Evolutionary conservation across 140 eudicot genomes (phyloP).

Genomic region (Ambrosia hybrid): DNA sequence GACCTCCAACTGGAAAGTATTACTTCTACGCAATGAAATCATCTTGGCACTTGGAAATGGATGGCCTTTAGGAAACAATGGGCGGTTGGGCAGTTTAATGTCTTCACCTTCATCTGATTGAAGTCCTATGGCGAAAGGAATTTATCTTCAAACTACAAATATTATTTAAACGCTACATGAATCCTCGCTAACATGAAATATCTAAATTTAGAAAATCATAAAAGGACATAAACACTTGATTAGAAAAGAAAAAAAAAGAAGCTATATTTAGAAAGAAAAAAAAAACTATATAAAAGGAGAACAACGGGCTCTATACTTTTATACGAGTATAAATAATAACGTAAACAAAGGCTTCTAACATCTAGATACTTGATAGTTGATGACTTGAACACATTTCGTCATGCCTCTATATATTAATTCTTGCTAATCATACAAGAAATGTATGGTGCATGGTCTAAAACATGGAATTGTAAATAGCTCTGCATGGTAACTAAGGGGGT

Average conservation of each 20-base stretch:
- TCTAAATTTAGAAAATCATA: too few relatives aligned
- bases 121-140: conserved; percentile 88
- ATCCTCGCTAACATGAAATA: too few relatives aligned
- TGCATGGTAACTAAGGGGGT: conserved; percentile 5
- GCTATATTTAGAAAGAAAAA: too few relatives aligned
- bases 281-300: too few relatives aligned
- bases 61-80: conserved; percentile 72
- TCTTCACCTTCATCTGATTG: conserved; percentile 54
- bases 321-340: neutral
- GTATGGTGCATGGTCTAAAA: neutral
- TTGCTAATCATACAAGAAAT: neutral
- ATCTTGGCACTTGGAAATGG: conserved; percentile 75
- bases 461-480: neutral
- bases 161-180: neutral
- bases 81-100: conserved; percentile 47
- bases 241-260: neutral
- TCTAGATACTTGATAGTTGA: conserved; percentile 1
- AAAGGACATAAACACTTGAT: too few relatives aligned
- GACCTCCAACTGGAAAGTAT: conserved; percentile 64
- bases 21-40: conserved; percentile 56
- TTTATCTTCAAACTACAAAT: conserved; percentile 86
- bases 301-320: neutral
- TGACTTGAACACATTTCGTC: neutral
- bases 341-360: conserved; percentile 10
- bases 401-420: neutral